Base-by-base conservation (phyloP, 1,284 basidiomycete species). In the Puccinia hordei region DNA sequence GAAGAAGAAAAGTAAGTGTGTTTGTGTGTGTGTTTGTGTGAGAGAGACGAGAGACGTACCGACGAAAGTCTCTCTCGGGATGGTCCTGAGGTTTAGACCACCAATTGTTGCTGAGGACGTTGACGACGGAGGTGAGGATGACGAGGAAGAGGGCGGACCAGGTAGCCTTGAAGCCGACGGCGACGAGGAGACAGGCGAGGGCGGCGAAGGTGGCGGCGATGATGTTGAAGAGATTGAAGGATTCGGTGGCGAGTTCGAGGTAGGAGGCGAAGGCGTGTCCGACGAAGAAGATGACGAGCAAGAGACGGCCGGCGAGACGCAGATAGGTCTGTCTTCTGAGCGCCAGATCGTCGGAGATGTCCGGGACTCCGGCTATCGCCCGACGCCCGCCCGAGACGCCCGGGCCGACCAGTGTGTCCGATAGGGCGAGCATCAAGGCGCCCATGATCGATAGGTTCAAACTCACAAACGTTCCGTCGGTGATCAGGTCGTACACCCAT, bases 21-120 rank as follows among this genome's bases (percentile, higher is more conserved):
- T 30, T 38, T 38, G 12, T 6, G 10, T 13, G 49, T 19, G 49
- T 24, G 59, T 24, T 6, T 2, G 30, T 24, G 33, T 27, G 38
- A 73, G 71, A 22, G 30, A 73, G 69, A 19, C 9, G 3, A 27
- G 19, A 10, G 41, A 53, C 27, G n/a, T 66, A 77, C 74, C 65
- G 61, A 53, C 63, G 74, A 27, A 77, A 77, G 63, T 77, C 74
- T 55, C 63, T 77, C 30, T 77, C 74, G 53, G 74, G 63, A 68
- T 77, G 61, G 44, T 75, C 73, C 46, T 75, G 65, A 38, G 74
- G 63, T 57, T 77, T 77, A 8, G 74, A 38, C 74, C 74, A 77
- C 74, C 74, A 77, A 68, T 77, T 38, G 65, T 77, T 77, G 17
- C 63, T 77, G 46, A 77, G 41, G 19, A 77, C 74, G 61, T 77